Evolutionary conservation across 805 yeast species (phyloP).

Genomic region (Wickerhamomyces strasburgensis): DNA sequence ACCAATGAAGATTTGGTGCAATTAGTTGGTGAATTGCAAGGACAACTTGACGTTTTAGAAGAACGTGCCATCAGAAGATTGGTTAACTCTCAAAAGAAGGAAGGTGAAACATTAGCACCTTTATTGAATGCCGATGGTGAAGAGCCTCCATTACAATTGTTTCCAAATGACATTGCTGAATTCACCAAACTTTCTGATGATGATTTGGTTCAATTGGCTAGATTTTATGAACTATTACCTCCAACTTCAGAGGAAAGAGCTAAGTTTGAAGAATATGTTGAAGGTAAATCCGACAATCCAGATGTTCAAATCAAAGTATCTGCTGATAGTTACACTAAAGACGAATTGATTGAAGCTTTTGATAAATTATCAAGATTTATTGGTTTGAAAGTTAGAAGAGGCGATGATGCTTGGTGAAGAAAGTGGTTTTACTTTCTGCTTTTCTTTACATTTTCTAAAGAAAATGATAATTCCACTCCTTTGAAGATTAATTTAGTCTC

Average conservation of each 20-base stretch:
- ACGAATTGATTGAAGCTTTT: constrained; percentile 48
- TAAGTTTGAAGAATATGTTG: constrained; percentile 44
- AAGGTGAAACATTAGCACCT: constrained; percentile 51
- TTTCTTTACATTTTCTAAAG: too few species aligned
- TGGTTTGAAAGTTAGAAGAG: constrained; percentile 57
- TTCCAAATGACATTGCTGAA: constrained; percentile 55
- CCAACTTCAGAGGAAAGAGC: constrained; percentile 52
- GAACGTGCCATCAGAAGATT: constrained; percentile 70
- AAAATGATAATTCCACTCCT: too few species aligned
- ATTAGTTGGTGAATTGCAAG: constrained; percentile 84
- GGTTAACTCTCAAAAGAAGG: constrained; percentile 50
- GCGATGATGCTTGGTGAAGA: constrained; percentile 46
- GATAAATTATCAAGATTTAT: constrained; percentile 64
- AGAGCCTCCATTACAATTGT: constrained; percentile 45
- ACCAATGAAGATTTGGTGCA: constrained; percentile 83
- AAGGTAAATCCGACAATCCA: constrained; percentile 43
- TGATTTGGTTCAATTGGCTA: constrained; percentile 48
- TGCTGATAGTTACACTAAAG: constrained; percentile 31
- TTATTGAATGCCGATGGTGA: constrained; percentile 79
- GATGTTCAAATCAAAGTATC: constrained; percentile 25
- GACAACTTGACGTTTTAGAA: constrained; percentile 75
- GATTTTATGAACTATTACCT: constrained; percentile 75
- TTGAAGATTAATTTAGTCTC: too few species aligned
- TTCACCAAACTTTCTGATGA: constrained; percentile 44
- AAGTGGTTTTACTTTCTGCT: too few species aligned